These are phyloP conservation scores for Petrea volubilis DNA, from an alignment of 257 asterid species.

Conservation along the genomic window DNA sequence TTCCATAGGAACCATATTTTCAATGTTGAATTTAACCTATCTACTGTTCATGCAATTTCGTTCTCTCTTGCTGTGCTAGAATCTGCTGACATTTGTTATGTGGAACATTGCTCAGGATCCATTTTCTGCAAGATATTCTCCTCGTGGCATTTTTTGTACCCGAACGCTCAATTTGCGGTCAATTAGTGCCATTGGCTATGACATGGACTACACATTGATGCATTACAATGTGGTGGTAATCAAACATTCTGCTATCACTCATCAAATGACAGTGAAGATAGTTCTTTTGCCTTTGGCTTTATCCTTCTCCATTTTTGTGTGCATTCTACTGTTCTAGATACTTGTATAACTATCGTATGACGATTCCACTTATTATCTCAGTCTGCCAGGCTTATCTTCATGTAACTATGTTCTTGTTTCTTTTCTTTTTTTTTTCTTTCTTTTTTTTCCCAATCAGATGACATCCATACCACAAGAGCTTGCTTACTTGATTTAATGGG, in stretches of 20 bases:
- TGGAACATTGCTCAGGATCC: constrained; percentile 56
- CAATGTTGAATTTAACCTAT: background rate
- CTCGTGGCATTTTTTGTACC: constrained; percentile 80
- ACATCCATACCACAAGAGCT: background rate
- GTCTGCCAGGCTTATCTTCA: no score
- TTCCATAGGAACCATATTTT: background rate
- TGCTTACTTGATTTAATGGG: constrained; percentile 13
- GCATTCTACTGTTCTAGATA: background rate
- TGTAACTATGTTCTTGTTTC: no score
- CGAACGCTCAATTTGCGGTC: constrained; percentile 80
- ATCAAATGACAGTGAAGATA: background rate
- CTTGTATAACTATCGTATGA: background rate
- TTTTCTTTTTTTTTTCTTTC: no score
- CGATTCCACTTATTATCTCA: no score
- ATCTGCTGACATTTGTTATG: constrained; percentile 15
- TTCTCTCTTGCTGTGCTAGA: constrained; percentile 4
- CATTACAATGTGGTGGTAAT: constrained; percentile 80
- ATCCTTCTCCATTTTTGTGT: background rate
- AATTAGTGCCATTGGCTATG: constrained; percentile 80
- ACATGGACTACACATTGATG: constrained; percentile 85
- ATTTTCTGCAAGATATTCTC: constrained; percentile 59
- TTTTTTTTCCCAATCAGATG: background rate
- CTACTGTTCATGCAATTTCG: background rate
- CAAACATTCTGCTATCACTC: background rate
- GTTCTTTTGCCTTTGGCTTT: background rate